phyloP scores from a whole-genome alignment of 2,329 filamentous ascomycete genomes.

The Paracoccidioides brasiliensis region DNA sequence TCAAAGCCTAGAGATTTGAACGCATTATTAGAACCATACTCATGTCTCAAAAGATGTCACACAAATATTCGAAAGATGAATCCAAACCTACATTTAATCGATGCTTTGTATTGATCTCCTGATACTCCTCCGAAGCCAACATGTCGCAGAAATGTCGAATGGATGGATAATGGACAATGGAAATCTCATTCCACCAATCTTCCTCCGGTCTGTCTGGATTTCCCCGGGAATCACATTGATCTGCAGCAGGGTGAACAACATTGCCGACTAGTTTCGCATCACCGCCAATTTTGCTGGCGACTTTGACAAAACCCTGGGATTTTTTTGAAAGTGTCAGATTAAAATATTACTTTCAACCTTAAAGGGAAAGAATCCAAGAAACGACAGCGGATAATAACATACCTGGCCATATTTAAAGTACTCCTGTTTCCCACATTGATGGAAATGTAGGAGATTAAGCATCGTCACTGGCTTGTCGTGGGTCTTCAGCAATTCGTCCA shows the following conservation, averaged over 20 bases:
- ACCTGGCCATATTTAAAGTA: slow-evolving; percentile 48
- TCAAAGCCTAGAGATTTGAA: slow-evolving; percentile 27
- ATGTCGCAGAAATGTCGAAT: slow-evolving; percentile 51
- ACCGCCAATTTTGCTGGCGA: slow-evolving; percentile 43
- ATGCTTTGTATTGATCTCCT: slow-evolving; percentile 42
- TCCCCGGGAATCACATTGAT: slow-evolving; percentile 16
- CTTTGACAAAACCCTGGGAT: slow-evolving; percentile 22
- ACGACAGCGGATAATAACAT: slow-evolving; percentile 27
- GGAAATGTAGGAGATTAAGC: slow-evolving; percentile 51
- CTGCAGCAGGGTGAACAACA: slow-evolving; percentile 28
- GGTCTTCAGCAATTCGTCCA: slow-evolving; percentile 21
- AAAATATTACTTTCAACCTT: not conserved
- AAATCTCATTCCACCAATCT: slow-evolving; percentile 49
- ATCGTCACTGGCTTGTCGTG: slow-evolving; percentile 42
- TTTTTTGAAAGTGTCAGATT: not conserved
- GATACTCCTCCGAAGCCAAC: slow-evolving; percentile 45
- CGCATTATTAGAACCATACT: not conserved
- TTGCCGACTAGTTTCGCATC: slow-evolving; percentile 50
- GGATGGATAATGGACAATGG: slow-evolving; percentile 51
- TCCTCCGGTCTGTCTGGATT: slow-evolving; percentile 12
- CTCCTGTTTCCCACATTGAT: slow-evolving; percentile 35
- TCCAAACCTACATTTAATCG: slow-evolving; percentile 30
- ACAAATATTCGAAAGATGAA: not conserved
- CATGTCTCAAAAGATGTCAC: not conserved
- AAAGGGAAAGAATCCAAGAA: not conserved